Conservation (phyloP, 768 basidiomycete species). For the Candolleomyces eurysporus region DNA sequence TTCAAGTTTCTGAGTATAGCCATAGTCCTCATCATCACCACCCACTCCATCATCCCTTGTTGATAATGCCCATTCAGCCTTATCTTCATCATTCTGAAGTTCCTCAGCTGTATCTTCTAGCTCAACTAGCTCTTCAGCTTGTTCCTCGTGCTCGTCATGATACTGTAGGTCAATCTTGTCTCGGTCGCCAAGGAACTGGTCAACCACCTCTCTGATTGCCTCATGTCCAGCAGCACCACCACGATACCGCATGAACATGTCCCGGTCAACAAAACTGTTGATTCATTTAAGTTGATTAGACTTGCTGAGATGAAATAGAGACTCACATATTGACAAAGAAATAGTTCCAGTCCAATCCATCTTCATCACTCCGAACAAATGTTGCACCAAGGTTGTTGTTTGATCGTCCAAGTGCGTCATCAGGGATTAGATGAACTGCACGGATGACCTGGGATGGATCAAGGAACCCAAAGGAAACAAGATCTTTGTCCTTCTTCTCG, state of each 20-base stretch:
- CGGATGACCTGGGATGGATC: slow-evolving; percentile 41
- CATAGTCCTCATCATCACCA: too few relatives aligned
- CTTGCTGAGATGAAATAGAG: background rate
- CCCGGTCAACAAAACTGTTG: background rate
- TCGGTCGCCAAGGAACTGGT: background rate
- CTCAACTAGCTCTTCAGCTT: too few relatives aligned
- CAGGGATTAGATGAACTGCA: slow-evolving; percentile 41
- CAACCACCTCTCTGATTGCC: background rate
- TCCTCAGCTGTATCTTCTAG: too few relatives aligned
- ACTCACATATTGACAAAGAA: slow-evolving; percentile 39
- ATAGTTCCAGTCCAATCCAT: slow-evolving; percentile 27
- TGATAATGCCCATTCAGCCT: too few relatives aligned
- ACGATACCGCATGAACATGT: background rate
- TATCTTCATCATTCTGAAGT: too few relatives aligned
- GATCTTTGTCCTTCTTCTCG: slow-evolving; percentile 16
- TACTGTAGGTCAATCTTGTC: too few relatives aligned
- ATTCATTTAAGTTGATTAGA: background rate
- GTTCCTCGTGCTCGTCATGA: too few relatives aligned
- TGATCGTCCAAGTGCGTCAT: slow-evolving; percentile 23
- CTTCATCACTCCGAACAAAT: slow-evolving; percentile 4
- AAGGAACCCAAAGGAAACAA: slow-evolving; percentile 40
- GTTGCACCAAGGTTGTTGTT: slow-evolving; percentile 12
- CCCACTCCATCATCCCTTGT: too few relatives aligned
- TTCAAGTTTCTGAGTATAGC: too few relatives aligned
- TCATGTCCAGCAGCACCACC: background rate